Base-by-base conservation (phyloP, 169 alveolate genomes). In the Eimeria sp. region DNA sequence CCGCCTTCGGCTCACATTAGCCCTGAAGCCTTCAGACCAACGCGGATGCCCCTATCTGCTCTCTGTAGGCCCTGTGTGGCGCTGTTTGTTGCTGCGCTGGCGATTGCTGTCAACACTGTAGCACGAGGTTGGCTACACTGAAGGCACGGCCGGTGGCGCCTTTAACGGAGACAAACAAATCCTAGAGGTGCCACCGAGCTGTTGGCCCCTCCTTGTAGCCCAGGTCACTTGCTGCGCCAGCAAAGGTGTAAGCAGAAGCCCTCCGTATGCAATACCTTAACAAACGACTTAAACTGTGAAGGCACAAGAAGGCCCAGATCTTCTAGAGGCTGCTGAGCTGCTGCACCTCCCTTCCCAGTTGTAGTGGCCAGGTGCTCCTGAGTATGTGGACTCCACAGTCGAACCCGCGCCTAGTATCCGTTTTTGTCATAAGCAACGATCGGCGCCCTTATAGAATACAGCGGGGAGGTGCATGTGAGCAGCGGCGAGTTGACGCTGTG, bases 1-100 rank as follows among this genome's bases (percentile, higher is more conserved):
- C 67, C 89, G 49, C 89, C 65, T 49, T 43, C 61, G 73, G 89
- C 45, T 30, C 89, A 80, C 54, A 80, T 80, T 10, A 11, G 72
- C 89, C 89, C 49, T 54, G 61, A 22, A 80, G 61, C 73, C 45
- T 72, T 49, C 82, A 16, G 86, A 61, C 86, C 45, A 16, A 45
- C 58, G 30, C 25, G 86, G 86, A 45, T 47, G 34, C 40, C 86
- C 40, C 54, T 34, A 61, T 20, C 86, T 16, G 7, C 11, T 67
- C 78, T 27, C 78, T 20, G 47, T 27, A n/a, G 47, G 78, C 49
- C 16, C 9, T 57, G 86, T 34, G 58, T 61, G 3, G 86, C 86
- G 27, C 86, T 43, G 63, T 40, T 0, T 43, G 34, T 75, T 75
- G 61, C 86, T 75, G 61, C 61, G 58, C 86, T 18, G 86, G 34